These are phyloP conservation scores for Fusarium sp. DNA, from an alignment of 2,329 filamentous ascomycete genomes.

Conservation along the genomic window DNA sequence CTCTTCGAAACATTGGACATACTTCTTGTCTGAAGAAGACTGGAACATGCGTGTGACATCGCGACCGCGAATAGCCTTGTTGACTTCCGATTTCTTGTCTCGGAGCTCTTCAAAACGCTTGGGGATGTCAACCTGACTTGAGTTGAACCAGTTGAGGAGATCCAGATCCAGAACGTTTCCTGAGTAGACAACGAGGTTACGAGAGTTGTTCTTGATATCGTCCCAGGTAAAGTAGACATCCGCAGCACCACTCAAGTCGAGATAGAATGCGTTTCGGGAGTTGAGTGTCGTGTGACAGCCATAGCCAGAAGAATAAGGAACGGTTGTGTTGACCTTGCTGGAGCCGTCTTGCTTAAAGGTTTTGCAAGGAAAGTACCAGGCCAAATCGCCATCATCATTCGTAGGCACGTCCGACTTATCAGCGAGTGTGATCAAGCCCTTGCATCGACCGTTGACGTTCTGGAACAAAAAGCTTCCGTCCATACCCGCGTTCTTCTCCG, in stretches of 20 bases:
- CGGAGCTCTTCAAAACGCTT: slow-evolving; percentile 82
- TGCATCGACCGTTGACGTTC: slow-evolving; percentile 97
- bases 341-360: slow-evolving; percentile 96
- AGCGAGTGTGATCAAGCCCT: slow-evolving; percentile 82
- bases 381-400: slow-evolving; percentile 77
- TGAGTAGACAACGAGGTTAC: slow-evolving; percentile 94
- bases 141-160: slow-evolving; percentile 90
- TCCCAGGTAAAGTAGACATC: slow-evolving; percentile 98
- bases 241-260: slow-evolving; percentile 71
- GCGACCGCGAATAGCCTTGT: slow-evolving; percentile 77
- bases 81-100: slow-evolving; percentile 69
- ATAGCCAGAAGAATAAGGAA: slow-evolving; percentile 84
- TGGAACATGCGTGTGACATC: slow-evolving; percentile 93
- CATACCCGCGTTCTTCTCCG: slow-evolving; percentile 82
- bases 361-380: slow-evolving; percentile 97
- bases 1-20: slow-evolving; percentile 88
- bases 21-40: slow-evolving; percentile 78
- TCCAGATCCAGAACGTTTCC: slow-evolving; percentile 92
- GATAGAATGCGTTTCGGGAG: slow-evolving; percentile 81
- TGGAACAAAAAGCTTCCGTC: slow-evolving; percentile 98
- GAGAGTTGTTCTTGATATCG: slow-evolving; percentile 86
- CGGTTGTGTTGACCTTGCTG: slow-evolving; percentile 76
- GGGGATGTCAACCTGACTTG: slow-evolving; percentile 79
- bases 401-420: slow-evolving; percentile 81
- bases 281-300: slow-evolving; percentile 82